These are phyloP conservation scores for Secale cereale DNA, from an alignment of 176 grass and related monocot genomes.

Conservation along the genomic window DNA sequence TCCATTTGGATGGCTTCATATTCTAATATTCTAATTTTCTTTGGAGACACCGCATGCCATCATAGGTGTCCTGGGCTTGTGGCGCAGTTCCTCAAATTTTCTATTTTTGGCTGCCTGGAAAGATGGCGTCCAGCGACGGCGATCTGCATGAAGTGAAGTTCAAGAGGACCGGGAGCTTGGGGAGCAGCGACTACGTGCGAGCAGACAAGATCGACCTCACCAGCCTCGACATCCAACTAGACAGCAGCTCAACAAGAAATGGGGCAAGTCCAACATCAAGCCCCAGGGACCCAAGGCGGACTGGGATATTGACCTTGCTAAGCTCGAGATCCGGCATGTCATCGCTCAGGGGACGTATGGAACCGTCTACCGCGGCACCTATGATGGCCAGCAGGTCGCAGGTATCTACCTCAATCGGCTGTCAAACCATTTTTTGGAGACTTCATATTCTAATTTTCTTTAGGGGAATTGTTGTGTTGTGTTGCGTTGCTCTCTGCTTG, in stretches of 20 bases:
- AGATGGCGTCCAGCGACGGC: conserved; percentile 43
- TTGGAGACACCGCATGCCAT: no score
- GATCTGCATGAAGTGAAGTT: conserved; percentile 29
- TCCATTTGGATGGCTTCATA: no score
- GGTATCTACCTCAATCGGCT: conserved; percentile 32
- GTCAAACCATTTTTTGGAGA: no score
- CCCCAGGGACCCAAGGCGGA: conserved; percentile 57
- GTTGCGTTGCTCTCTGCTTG: no score
- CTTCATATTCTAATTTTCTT: no score
- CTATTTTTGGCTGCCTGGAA: not conserved
- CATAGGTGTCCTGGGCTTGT: no score
- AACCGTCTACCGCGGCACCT: conserved; percentile 74
- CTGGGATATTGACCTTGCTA: conserved; percentile 77
- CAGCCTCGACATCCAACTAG: conserved; percentile 73
- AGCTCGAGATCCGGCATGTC: conserved; percentile 71
- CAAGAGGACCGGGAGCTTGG: conserved; percentile 55
- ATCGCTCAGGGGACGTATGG: conserved; percentile 82
- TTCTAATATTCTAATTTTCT: no score
- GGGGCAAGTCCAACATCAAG: conserved; percentile 52
- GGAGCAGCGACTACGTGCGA: conserved; percentile 60
- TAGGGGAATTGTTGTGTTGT: no score
- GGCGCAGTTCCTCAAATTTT: not conserved
- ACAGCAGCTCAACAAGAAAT: conserved; percentile 66
- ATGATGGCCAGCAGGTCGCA: conserved; percentile 79
- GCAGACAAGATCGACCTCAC: conserved; percentile 90